Base-by-base conservation (phyloP, 208 protist genomes). In the Acanthamoeba healyi region DNA sequence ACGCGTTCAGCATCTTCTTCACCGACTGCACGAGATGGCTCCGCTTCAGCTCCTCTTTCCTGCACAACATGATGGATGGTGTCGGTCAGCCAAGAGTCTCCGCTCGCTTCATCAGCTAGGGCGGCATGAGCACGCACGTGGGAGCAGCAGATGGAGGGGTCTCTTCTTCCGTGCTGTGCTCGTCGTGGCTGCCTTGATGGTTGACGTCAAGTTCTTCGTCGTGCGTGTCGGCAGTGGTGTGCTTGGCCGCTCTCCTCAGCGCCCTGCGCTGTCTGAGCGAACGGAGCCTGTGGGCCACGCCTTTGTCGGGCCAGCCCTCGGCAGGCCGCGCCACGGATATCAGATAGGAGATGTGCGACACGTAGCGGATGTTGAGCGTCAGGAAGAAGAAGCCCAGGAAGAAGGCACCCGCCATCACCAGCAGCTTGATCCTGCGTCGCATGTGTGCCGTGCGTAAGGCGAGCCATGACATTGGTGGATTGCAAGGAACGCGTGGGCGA, bases 331-430 rank as follows among this genome's bases (percentile, higher is more conserved):
- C 84, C 12, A 91, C 84, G 3, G 84, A 91, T 24, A 91, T 34
- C 6, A 91, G 84, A 34, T 54, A 91, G 54, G 58, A 74, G 5
- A 65, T 29, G 84, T 91, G 84, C 7, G 51, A 74, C 34, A 74
- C 51, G 40, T 74, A 74, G 46, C 84, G 84, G 56, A 91, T 91
- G 56, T 72, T 91, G 42, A 91, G 84, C 34, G 84, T 72, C 24
- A 91, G 56, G 56, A 91, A 91, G 84, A 91, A 91, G 84, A 91
- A 91, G 36, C 58, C 84, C 34, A 91, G 26, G 38, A 91, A 91
- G 61, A 91, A 70, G 84, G 36, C 29, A 26, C 58, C 24, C 26
- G 58, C 51, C 24, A 91, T 56, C 0, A 70, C 54, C 38, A 91
- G 0, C 9, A 91, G 54, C 36, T 91, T 91, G 51, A 91, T 74